Percentiles rank a stretch among this genome's conserved stretches.
These are phyloP conservation scores for Penicillium samsonianum DNA, from an alignment of 495 filamentous ascomycete species.

Conservation along the genomic window DNA sequence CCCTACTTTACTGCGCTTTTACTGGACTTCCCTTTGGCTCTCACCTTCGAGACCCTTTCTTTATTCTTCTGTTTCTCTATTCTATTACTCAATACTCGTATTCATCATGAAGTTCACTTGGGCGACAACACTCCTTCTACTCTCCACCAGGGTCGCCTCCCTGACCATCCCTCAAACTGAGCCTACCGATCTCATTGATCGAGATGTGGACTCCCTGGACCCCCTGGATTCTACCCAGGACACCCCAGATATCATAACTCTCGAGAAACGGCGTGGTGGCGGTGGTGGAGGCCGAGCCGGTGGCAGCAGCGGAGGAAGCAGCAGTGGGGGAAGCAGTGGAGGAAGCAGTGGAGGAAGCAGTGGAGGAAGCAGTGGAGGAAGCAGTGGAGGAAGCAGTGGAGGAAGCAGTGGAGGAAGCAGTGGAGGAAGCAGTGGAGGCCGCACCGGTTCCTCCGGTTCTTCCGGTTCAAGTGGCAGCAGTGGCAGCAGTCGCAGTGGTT, in stretches of 20 bases:
- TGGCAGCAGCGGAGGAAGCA: constrained; percentile 19
- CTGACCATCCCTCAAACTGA: constrained; percentile 25
- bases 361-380: constrained; percentile 26
- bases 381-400: constrained; percentile 27
- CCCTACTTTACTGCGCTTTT: not conserved
- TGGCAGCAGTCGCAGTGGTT: constrained; percentile 24
- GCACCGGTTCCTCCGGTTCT: constrained; percentile 27
- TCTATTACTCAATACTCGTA: not conserved
- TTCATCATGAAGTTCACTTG: constrained; percentile 37
- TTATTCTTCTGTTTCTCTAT: not conserved
- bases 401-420: constrained; percentile 30
- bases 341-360: constrained; percentile 28
- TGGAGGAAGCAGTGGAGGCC: constrained; percentile 21
- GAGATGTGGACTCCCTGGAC: constrained; percentile 15
- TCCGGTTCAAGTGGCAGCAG: constrained; percentile 29
- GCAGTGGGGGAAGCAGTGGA: too few species aligned
- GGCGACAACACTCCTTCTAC: constrained; percentile 28
- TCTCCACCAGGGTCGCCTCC: constrained; percentile 34
- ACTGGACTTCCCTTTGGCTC: too few species aligned
- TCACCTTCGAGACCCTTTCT: not conserved
- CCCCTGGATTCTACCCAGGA: constrained; percentile 12
- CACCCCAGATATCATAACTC: constrained; percentile 21
- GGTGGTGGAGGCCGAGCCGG: constrained; percentile 36
- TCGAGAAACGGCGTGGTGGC: constrained; percentile 53
- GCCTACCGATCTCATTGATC: constrained; percentile 25